Base-by-base conservation (phyloP, 257 asterid species). In the Solanum megistacrolobum region DNA sequence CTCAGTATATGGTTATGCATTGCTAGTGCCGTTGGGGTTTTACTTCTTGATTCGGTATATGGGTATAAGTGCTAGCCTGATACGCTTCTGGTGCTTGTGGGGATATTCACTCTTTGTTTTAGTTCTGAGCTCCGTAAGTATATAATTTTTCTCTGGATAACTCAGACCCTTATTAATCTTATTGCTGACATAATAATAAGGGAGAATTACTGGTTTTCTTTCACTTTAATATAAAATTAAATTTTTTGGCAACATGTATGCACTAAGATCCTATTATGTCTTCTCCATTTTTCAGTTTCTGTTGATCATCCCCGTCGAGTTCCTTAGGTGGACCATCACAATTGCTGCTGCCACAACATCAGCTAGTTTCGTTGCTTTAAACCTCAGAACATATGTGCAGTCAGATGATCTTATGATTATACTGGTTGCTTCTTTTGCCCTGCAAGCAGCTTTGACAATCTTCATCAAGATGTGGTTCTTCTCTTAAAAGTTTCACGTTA, bases 11-110 rank as follows among this genome's bases (percentile, higher is more conserved):
- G 99, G 99, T 55, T 97, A 97, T 92, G 93, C 95, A 5, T 92
- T 96, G 90, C 88, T 97, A 82, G 99, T 95, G 91, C 99, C 99
- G 13, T 91, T 95, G 91, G 98, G 93, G 84, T 96, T 96, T 90
- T 97, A 96, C 93, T 97, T 97, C 91, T 84, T 97, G 95, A 94
- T 95, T 86, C 96, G 92, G 92, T 97, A 96, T 91, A 32, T 97
- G 93, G 96, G 99, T 86, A 83, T 96, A 83, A 93, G 87, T 86
- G 96, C 93, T 91, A 97, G 99, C 96, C 96, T 96, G 36, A 34
- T 97, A 72, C 98, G 96, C 88, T 93, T 97, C 89, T 97, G 99
- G 99, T 97, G 99, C 96, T 81, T 97, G 95, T 97, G 99, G 99
- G 99, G 99, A 89, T 97, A 97, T 91, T 97, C 99, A 32, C 95